Evolutionary conservation across 345 rosid genomes (phyloP).

Genomic region (Conringia planisiliqua): DNA sequence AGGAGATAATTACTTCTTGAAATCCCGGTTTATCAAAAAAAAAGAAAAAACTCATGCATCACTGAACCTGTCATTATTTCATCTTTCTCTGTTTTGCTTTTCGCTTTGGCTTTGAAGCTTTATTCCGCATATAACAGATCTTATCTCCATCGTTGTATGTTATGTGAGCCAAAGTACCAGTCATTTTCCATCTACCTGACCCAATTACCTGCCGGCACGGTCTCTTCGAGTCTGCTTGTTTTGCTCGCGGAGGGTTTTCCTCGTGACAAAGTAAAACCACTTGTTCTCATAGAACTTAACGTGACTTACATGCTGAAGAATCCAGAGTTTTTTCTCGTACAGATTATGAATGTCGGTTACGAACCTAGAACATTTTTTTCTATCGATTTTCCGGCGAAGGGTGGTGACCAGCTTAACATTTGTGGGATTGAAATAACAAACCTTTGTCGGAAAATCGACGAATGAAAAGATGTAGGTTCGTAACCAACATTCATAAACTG

Average conservation of each 20-base stretch:
- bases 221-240: neutral
- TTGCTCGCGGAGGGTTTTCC: neutral
- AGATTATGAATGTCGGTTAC: neutral
- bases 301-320: constrained; percentile 17
- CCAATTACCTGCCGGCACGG: neutral
- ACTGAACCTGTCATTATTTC: neutral
- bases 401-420: neutral
- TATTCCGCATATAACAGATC: neutral
- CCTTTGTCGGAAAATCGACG: no score
- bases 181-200: neutral
- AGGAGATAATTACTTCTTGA: neutral
- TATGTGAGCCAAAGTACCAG: neutral
- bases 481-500: no score
- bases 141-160: neutral
- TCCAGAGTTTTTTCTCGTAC: constrained; percentile 18
- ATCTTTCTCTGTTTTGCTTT: neutral
- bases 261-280: constrained; percentile 10
- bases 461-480: no score
- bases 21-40: neutral
- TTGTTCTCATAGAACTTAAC: neutral
- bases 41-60: constrained; percentile 26
- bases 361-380: neutral
- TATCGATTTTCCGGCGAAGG: neutral
- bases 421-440: neutral
- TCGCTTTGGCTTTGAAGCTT: neutral